Evolutionary conservation across 352 stramenopile genomes (phyloP), one percentile per base, ranked within the genome.

Genomic region (Phytophthora sansomeana): DNA sequence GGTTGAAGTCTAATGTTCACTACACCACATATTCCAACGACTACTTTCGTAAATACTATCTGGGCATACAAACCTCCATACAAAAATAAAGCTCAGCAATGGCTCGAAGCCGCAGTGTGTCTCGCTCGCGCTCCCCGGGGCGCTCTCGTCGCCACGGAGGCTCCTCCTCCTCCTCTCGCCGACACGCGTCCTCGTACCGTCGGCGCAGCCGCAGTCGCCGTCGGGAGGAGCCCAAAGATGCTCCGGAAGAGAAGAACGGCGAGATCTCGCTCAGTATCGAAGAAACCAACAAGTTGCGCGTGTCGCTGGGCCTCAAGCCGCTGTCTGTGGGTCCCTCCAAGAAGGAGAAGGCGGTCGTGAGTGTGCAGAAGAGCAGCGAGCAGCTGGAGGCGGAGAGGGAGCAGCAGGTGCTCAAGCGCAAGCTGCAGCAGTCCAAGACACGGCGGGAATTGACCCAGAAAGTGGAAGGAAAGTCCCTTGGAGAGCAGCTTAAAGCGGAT

Each of bases 181-280:
- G 63, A 10, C 58, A 74, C 43, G n/a, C 17, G 16, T 63, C 75
- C 14, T 61, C 62, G 3, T 69, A 60, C 10, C 69, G 67, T 38
- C 67, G 74, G 49, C 62, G 62, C 65, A 67, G 60, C 47, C 52
- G 43, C 50, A 78, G 67, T 65, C 51, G 52, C 24, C 65, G 48
- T 57, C 72, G 49, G 28, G 57, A 64, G 1, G 62, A 64, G 11
- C 46, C 50, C 0, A 13, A 35, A 36, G 19, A 33, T 9, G n/a
- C 65, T 5, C 14, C 60, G 3, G 76, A 77, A 8, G 81, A 92
- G 29, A 87, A 90, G 58, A 90, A 89, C 43, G 87, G 87, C 33
- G 87, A 96, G 65, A 89, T 93, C 46, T 89, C 83, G 14, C 82
- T 94, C 59, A 94, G 81, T 47, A 75, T 96, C 56, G 85, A 96